phyloP scores from a whole-genome alignment of 2,329 filamentous ascomycete species.

The Blastomyces gilchristii region DNA sequence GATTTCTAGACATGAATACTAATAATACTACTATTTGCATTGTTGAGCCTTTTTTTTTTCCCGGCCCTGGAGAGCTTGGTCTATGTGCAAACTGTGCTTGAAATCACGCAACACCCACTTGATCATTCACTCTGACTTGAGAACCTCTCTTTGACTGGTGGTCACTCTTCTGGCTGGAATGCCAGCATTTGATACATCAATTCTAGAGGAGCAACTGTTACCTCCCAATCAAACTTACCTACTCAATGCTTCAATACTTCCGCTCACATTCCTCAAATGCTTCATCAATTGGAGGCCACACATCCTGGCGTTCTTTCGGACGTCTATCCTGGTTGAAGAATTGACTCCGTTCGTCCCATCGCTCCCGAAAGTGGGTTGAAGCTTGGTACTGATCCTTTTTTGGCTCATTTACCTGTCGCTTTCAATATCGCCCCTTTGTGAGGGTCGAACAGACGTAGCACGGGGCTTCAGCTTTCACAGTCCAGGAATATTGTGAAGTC shows the following conservation, averaged over 20 bases:
- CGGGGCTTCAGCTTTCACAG: too few species aligned
- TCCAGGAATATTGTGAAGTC: too few species aligned
- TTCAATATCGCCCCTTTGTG: too few species aligned
- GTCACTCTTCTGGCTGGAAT: conserved; percentile 8
- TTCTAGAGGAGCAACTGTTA: conserved; percentile 3
- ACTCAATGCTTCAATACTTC: conserved; percentile 8
- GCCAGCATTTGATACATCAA: conserved; percentile 8
- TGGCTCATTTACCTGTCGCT: too few species aligned
- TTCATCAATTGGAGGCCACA: conserved; percentile 12
- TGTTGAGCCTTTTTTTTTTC: neutral
- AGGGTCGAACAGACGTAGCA: too few species aligned
- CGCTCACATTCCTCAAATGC: conserved; percentile 15
- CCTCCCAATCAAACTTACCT: conserved; percentile 8
- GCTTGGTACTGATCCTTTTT: too few species aligned
- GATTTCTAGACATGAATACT: too few species aligned
- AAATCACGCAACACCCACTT: conserved; percentile 10
- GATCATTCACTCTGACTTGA: conserved; percentile 10
- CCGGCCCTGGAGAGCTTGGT: neutral
- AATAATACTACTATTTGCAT: neutral
- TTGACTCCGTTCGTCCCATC: conserved; percentile 12
- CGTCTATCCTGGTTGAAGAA: conserved; percentile 12
- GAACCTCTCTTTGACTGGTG: conserved; percentile 6
- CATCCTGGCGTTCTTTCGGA: conserved; percentile 8
- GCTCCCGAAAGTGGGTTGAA: neutral
- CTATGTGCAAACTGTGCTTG: conserved; percentile 6